Base-by-base conservation (phyloP, 164 flowering plant genomes). In the Sedum album region DNA sequence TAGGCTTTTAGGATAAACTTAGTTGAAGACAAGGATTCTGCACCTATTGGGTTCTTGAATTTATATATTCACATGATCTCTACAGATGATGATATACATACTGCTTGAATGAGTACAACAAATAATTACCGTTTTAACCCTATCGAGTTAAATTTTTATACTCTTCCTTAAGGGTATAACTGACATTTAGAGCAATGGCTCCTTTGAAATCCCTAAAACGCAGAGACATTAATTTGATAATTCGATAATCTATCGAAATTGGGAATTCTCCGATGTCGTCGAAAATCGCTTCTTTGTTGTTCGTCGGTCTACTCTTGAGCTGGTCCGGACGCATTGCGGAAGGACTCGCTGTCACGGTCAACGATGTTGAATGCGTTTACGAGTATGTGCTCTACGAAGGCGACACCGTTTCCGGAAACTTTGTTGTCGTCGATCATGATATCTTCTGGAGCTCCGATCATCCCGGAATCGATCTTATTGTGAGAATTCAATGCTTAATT, bases 401-500 rank as follows among this genome's bases (percentile, higher is more conserved):
- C 21, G 73, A 71, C 39, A 48, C 53, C 21, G 39, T 71, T 65
- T 71, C 73, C 1, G 73, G 73, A 20, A 60, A 72, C 70, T 72
- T 72, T 13, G 74, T 72, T 1, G 66, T 66, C 9, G 26, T 60
- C 17, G 70, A 60, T 57, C 60, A 66, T 36, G 66, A 66, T 11
- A 60, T 60, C 25, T 72, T 72, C 48, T 72, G 70, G 70, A 46
- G 61, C 20, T 67, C 74, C 38, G 66, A 67, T 31, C 69, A 67
- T 20, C 69, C 74, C 44, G 74, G 74, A 21, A 67, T 72, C 61
- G 74, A 72, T 60, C 68, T 72, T 60, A 14, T 68, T 44, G 74
- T 72, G 31, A 71, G 69, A 1, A 31, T 21, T 33, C 51, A 1
- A 6, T 2, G 11, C 28, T 41, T 67, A 14, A 31, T 35, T 21